A percentile compares a stretch with the other conserved stretches of the same genome.
Conservation (phyloP, 139 green algal species). For the Deuterostichococcus epilithicus region DNA sequence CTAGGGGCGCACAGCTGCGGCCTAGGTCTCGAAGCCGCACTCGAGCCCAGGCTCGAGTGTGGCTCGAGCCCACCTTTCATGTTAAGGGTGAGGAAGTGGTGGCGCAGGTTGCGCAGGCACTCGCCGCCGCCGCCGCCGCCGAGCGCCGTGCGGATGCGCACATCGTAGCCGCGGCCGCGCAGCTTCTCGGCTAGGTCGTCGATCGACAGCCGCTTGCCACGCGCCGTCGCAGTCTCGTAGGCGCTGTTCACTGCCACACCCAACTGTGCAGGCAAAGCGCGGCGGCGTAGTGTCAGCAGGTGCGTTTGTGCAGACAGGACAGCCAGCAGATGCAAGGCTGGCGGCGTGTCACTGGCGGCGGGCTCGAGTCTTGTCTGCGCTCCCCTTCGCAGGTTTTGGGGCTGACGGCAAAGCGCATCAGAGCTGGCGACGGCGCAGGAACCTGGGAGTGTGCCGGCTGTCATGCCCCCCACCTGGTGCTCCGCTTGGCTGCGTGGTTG, state of each 20-base stretch:
- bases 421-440: neutral
- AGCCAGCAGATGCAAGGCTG: neutral
- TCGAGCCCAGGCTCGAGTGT: neutral
- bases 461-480: neutral
- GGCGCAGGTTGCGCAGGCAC: constrained; percentile 62
- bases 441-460: too few relatives aligned
- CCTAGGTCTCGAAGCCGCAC: too few relatives aligned
- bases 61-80: neutral
- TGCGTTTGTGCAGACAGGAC: neutral
- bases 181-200: constrained; percentile 35
- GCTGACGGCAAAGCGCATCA: neutral
- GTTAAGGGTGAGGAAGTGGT: constrained; percentile 52
- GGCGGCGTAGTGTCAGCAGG: constrained; percentile 22
- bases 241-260: constrained; percentile 25
- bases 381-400: constrained; percentile 1
- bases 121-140: constrained; percentile 41
- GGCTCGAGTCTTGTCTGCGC: too few relatives aligned
- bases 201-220: neutral
- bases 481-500: neutral
- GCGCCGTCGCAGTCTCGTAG: constrained; percentile 11
- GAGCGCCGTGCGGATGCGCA: constrained; percentile 41
- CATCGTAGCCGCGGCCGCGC: constrained; percentile 28
- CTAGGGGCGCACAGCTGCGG: too few relatives aligned
- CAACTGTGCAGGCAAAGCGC: constrained; percentile 6
- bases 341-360: too few relatives aligned